Percentiles rank a stretch among this genome's conserved stretches.
Evolutionary conservation across 371 early-diverging fungal genomes (phyloP).

Genomic region (Rhizopus arrhizus): DNA sequence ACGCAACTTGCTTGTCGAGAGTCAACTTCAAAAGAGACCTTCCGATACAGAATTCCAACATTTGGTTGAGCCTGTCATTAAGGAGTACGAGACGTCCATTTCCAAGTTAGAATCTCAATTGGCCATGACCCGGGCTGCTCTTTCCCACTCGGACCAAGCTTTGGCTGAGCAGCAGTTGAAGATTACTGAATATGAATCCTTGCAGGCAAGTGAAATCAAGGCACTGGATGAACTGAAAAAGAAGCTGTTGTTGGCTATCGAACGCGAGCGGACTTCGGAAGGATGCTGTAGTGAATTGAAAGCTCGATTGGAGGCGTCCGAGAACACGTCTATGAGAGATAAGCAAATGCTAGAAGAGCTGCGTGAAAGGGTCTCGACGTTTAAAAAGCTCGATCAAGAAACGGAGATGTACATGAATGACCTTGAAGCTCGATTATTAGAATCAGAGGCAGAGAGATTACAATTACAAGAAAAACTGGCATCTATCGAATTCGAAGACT

Average conservation of each 20-base stretch:
- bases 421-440: constrained; percentile 39
- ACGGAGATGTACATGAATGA: constrained; percentile 53
- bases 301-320: constrained; percentile 15
- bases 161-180: constrained; percentile 53
- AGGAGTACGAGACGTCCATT: constrained; percentile 68
- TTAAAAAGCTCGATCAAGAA: constrained; percentile 46
- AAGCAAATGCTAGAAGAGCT: constrained; percentile 41
- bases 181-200: constrained; percentile 31
- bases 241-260: constrained; percentile 24
- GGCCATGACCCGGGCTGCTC: constrained; percentile 55
- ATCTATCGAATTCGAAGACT: not conserved
- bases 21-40: constrained; percentile 27
- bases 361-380: constrained; percentile 38
- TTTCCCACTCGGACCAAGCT: constrained; percentile 50
- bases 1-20: constrained; percentile 24
- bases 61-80: constrained; percentile 65
- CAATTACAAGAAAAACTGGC: not conserved
- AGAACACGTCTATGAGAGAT: constrained; percentile 13
- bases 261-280: constrained; percentile 33
- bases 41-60: too few relatives aligned
- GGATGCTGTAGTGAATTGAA: constrained; percentile 19
- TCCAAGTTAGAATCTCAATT: constrained; percentile 61
- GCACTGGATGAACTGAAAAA: constrained; percentile 30
- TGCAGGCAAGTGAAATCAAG: constrained; percentile 24
- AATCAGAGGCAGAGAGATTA: constrained; percentile 1